phyloP scores from a whole-genome alignment of 2,329 filamentous ascomycete genomes.

The Fusarium odoratissimum region DNA sequence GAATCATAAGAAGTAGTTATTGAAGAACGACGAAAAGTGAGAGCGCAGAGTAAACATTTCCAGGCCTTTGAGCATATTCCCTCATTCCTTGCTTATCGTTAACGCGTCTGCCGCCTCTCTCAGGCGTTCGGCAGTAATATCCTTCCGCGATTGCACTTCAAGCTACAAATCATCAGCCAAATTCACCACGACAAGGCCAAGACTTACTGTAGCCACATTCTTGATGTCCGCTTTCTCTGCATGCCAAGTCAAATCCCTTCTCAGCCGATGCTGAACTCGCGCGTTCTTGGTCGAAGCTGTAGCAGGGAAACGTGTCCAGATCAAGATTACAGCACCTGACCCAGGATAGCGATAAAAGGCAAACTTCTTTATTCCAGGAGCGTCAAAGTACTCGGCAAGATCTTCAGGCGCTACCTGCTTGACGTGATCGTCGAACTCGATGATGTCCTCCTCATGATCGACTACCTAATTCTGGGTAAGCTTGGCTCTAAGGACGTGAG shows the following conservation, averaged over 20 bases:
- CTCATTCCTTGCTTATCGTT: accelerated
- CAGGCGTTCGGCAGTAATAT: neutral
- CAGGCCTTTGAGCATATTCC: accelerated
- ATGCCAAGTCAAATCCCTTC: conserved; percentile 4
- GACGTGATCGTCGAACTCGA: neutral
- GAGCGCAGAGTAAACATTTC: neutral
- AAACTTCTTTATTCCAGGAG: neutral
- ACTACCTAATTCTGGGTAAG: neutral
- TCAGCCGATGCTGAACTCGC: conserved; percentile 2
- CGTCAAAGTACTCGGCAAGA: neutral
- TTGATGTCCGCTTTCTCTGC: neutral
- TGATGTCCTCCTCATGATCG: neutral
- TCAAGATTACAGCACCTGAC: conserved; percentile 9
- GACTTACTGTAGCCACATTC: neutral
- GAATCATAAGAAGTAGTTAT: neutral
- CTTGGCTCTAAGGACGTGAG: accelerated
- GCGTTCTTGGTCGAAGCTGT: conserved; percentile 3
- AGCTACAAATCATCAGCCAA: neutral
- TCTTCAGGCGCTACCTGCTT: neutral
- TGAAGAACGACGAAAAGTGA: neutral
- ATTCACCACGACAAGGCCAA: accelerated
- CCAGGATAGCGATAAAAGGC: conserved; percentile 8
- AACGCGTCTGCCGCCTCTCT: neutral
- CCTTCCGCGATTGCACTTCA: neutral
- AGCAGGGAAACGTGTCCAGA: conserved; percentile 16